Base-by-base conservation (phyloP, 2,329 filamentous ascomycete species). In the Domatiomyces catenatus region DNA sequence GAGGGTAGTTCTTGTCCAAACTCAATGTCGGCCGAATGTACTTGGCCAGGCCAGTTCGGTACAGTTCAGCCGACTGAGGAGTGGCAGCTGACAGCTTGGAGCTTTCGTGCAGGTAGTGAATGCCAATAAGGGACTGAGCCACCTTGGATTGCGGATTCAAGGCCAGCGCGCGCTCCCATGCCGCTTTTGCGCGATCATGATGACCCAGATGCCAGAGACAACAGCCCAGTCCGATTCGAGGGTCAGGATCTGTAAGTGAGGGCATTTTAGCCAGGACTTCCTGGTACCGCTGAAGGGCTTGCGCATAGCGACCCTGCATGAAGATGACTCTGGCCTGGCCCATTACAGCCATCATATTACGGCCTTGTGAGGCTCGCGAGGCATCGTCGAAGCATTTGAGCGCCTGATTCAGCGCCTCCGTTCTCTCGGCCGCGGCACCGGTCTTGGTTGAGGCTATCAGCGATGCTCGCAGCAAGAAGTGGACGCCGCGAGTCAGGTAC, bases 171-270 rank as follows among this genome's bases (percentile, higher is more conserved):
- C 92, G 77, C 63, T 94, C 84, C 92, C 92, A 98, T 10, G 92
- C 90, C 46, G 75, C 72, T 63, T 86, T 90, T 6, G 93, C 92
- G 61, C 94, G 87, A 32, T 94, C 86, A 66, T 93, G 95, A 72
- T 86, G 88, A 8, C 89, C 89, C 24, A 98, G 75, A 66, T 94
- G 86, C 92, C 93, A 98, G 66, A 95, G 83, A 71, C 92, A 98
- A 67, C 87, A 92, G 45, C 92, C 92, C 62, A 98, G 90, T 50
- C 92, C 92, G 59, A 98, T 90, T 59, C 93, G 80, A 58, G 92
- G 93, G 66, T 98, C 92, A 0, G 92, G 92, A 62, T 98, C 92
- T 43, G 84, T 79, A 61, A 96, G 75, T 58, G 86, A 81, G 1
- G 92, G 92, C 72, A 89, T 88, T 66, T 84, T 88, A 60, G 81